Evolutionary conservation across 176 grass and related monocot genomes (phyloP).

Genomic region (Alloteropsis semialata): DNA sequence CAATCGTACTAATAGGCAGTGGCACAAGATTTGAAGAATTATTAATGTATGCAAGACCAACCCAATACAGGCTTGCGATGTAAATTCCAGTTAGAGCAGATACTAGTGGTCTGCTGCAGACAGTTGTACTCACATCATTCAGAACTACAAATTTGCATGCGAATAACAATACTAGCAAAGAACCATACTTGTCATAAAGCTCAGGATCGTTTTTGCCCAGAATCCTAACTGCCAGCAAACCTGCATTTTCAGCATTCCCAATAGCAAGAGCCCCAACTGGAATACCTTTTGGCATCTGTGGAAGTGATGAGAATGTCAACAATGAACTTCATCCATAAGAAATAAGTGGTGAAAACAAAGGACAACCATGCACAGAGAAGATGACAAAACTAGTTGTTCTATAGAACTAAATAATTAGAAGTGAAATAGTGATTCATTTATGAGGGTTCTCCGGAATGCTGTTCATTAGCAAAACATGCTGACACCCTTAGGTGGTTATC

Average conservation of each 20-base stretch:
- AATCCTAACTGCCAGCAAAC: constrained; percentile 67
- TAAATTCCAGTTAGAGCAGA: background rate
- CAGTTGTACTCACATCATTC: background rate
- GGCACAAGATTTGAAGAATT: background rate
- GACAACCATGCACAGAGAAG: background rate
- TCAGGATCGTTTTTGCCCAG: constrained; percentile 58
- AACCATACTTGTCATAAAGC: constrained; percentile 56
- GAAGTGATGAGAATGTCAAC: constrained; percentile 14
- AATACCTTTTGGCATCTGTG: constrained; percentile 91
- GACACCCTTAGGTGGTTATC: background rate
- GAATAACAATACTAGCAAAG: background rate
- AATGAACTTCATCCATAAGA: constrained; percentile 18
- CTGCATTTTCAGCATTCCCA: constrained; percentile 87
- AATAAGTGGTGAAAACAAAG: background rate
- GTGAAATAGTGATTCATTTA: background rate
- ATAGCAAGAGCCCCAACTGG: constrained; percentile 78
- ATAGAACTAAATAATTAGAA: background rate
- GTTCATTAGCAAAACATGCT: background rate
- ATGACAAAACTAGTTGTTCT: background rate
- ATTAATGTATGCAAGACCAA: background rate
- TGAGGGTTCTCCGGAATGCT: background rate
- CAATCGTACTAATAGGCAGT: background rate
- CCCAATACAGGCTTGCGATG: background rate
- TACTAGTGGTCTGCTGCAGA: background rate
- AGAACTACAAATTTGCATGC: constrained; percentile 2